Evolutionary conservation across 208 protist species (phyloP).

Genomic region (Leishmania amazonensis): DNA sequence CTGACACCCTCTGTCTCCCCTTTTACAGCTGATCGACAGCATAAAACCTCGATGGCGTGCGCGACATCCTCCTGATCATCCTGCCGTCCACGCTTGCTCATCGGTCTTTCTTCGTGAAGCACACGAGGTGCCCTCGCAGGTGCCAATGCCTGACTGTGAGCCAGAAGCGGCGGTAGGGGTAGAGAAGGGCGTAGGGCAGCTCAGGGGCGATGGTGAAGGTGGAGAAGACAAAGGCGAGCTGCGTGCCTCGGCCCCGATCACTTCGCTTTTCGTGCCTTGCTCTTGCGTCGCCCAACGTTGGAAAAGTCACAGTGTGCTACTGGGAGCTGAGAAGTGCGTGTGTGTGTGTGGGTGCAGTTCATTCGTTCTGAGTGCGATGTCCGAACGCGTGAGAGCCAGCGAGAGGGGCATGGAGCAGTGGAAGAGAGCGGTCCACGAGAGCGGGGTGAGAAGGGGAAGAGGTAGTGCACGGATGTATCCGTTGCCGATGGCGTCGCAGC

Average conservation of each 20-base stretch:
- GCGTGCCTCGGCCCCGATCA: background rate
- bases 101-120: conserved; percentile 18
- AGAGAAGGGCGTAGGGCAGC: background rate
- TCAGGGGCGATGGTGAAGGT: background rate
- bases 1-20: conserved; percentile 38
- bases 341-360: background rate
- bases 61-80: conserved; percentile 45
- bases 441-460: background rate
- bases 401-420: background rate
- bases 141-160: background rate
- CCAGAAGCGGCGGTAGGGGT: background rate
- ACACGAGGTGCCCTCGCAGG: background rate
- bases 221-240: background rate
- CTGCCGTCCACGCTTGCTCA: conserved; percentile 65
- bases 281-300: background rate
- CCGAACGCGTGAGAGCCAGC: conserved; percentile 3
- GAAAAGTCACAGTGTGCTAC: background rate
- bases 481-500: background rate
- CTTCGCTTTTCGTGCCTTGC: background rate
- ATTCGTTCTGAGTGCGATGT: background rate
- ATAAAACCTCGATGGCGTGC: conserved; percentile 68
- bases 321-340: background rate
- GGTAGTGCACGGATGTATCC: background rate
- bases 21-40: conserved; percentile 32
- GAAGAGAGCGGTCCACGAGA: background rate